Evolutionary conservation across 208 protist species (phyloP).

Genomic region (Wallacemonas collosoma): DNA sequence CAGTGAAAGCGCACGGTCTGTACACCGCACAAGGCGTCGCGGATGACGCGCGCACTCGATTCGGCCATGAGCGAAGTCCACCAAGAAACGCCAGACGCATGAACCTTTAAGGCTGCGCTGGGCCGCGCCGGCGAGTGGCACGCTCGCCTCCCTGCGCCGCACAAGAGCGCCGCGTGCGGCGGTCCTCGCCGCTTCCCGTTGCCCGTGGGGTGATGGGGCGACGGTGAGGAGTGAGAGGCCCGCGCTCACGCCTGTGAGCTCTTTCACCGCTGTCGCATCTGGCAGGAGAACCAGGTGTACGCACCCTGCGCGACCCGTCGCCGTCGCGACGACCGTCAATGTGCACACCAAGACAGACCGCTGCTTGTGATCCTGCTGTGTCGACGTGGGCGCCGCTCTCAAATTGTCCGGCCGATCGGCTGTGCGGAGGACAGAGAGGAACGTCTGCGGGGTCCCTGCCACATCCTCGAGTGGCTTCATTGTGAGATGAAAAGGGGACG

Average conservation of each 20-base stretch:
- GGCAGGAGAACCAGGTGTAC: conserved; percentile 1
- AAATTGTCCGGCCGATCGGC: conserved; percentile 22
- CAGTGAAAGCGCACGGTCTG: background rate
- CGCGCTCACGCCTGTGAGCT: background rate
- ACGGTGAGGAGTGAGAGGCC: conserved; percentile 11
- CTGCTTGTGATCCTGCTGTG: conserved; percentile 3
- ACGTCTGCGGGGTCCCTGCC: background rate
- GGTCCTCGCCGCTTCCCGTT: background rate
- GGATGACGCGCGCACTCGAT: no score
- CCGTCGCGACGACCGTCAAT: background rate
- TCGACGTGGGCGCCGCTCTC: conserved; percentile 13
- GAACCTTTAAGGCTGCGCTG: conserved; percentile 3
- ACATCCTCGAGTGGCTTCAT: background rate
- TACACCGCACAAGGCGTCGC: background rate
- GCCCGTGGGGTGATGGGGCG: background rate
- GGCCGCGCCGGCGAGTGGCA: background rate
- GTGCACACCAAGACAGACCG: conserved; percentile 1
- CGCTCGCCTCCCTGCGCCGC: no score
- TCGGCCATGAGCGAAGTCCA: background rate
- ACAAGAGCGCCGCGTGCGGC: background rate
- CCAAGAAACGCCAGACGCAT: conserved; percentile 1
- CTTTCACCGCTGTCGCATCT: background rate
- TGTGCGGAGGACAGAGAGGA: conserved; percentile 18
- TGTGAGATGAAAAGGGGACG: background rate
- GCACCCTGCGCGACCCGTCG: background rate